These are phyloP conservation scores for Lentinula sp. DNA, from an alignment of 768 basidiomycete species.

Conservation along the genomic window DNA sequence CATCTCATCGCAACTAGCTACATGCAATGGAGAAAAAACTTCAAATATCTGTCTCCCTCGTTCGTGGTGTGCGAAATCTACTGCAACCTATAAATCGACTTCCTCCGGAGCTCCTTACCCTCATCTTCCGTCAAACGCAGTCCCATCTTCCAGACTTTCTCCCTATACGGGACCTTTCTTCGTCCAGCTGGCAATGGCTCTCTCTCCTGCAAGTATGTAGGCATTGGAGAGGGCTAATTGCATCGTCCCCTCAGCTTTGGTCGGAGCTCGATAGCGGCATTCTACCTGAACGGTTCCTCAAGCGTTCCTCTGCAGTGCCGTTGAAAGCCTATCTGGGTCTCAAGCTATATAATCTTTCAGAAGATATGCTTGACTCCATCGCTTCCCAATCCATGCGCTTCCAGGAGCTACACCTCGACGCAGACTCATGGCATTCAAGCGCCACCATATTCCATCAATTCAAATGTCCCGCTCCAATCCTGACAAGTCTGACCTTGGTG, in stretches of 20 bases:
- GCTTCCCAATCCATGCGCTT: slow-evolving; percentile 2
- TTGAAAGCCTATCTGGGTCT: slow-evolving; percentile 5
- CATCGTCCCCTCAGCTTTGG: slow-evolving; percentile 7
- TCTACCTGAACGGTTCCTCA: slow-evolving; percentile 6
- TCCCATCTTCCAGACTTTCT: slow-evolving; percentile 7
- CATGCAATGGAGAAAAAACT: slow-evolving; percentile 8
- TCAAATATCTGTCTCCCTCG: slow-evolving; percentile 4
- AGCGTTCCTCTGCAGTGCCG: background rate
- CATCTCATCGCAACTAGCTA: background rate
- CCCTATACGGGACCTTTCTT: background rate
- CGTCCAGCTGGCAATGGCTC: slow-evolving; percentile 2
- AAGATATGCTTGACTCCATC: background rate
- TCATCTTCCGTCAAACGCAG: slow-evolving; percentile 8
- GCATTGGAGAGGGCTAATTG: slow-evolving; percentile 9
- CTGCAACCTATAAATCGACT: slow-evolving; percentile 5
- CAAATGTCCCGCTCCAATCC: slow-evolving; percentile 2
- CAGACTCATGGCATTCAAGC: background rate
- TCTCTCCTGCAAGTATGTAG: slow-evolving; percentile 9
- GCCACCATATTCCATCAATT: background rate
- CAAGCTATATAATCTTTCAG: background rate
- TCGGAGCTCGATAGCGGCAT: slow-evolving; percentile 1
- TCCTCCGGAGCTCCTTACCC: slow-evolving; percentile 6
- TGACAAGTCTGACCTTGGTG: slow-evolving; percentile 6
- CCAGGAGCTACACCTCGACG: slow-evolving; percentile 5
- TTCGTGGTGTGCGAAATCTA: slow-evolving; percentile 7